These are phyloP conservation scores for Teratosphaeria pseudoeucalypti DNA, from an alignment of 2,329 filamentous ascomycete species.

Conservation along the genomic window DNA sequence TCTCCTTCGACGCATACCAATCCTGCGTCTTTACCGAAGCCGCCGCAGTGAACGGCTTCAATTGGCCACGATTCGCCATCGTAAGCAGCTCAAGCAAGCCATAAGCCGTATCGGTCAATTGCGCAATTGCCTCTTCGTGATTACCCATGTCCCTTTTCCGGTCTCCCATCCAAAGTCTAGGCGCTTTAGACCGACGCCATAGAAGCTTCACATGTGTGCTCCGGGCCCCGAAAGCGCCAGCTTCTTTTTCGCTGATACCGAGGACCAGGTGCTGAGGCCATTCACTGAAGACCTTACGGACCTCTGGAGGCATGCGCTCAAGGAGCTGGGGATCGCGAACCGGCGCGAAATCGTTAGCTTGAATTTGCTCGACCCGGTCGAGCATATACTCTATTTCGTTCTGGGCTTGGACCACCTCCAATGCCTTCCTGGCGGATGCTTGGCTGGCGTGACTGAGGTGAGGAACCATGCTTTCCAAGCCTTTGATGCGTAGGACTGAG, in stretches of 20 bases:
- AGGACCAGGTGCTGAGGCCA: slow-evolving; percentile 5
- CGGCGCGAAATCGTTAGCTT: slow-evolving; percentile 9
- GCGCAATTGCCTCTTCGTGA: not conserved
- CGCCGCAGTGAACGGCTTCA: not conserved
- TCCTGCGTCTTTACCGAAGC: not conserved
- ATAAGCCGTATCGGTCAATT: slow-evolving; percentile 1
- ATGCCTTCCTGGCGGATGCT: not conserved
- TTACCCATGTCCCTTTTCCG: not conserved
- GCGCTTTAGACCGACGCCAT: not conserved
- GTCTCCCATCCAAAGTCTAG: not conserved
- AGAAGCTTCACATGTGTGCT: slow-evolving; percentile 5
- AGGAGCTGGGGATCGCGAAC: not conserved
- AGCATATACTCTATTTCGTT: slow-evolving; percentile 15
- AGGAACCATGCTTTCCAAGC: slow-evolving; percentile 10
- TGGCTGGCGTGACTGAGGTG: not conserved
- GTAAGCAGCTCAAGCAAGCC: slow-evolving; percentile 1
- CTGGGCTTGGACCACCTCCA: not conserved
- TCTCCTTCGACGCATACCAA: not conserved
- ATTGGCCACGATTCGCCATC: slow-evolving; percentile 1
- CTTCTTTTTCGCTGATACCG: slow-evolving; percentile 6
- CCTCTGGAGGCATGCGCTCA: not conserved
- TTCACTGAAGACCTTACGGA: not conserved
- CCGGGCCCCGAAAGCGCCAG: slow-evolving; percentile 8
- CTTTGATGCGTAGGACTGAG: slow-evolving; percentile 9
- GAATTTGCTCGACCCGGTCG: slow-evolving; percentile 19